Evolutionary conservation across 2,329 filamentous ascomycete species (phyloP).

Genomic region (Pseudogymnoascus sp.): DNA sequence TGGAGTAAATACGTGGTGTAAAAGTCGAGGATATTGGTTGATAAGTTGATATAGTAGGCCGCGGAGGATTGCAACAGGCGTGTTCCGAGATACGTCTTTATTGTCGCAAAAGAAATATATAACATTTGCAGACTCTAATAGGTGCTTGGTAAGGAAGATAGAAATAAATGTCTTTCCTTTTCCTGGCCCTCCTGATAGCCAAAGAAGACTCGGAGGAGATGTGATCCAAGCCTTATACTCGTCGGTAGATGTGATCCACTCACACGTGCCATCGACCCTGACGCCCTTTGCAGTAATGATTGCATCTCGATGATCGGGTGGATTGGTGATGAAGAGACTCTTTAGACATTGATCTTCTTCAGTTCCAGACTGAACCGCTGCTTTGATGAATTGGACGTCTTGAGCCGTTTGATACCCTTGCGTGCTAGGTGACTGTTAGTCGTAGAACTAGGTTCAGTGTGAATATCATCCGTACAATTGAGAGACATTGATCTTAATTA

Average conservation of each 20-base stretch:
- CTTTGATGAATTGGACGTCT: background rate
- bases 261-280: slow-evolving; percentile 19
- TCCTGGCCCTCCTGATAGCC: slow-evolving; percentile 30
- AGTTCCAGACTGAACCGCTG: background rate
- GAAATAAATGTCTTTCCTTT: slow-evolving; percentile 33
- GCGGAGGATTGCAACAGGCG: slow-evolving; percentile 32
- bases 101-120: slow-evolving; percentile 37
- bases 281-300: slow-evolving; percentile 15
- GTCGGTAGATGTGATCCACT: slow-evolving; percentile 16
- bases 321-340: slow-evolving; percentile 14
- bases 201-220: slow-evolving; percentile 20
- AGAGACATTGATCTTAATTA: background rate
- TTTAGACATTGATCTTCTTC: background rate
- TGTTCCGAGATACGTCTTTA: slow-evolving; percentile 32
- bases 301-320: slow-evolving; percentile 15
- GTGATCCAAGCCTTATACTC: slow-evolving; percentile 21
- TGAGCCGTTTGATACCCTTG: background rate
- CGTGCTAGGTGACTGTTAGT: background rate
- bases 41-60: slow-evolving; percentile 36
- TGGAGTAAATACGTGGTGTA: slow-evolving; percentile 10
- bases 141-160: slow-evolving; percentile 11
- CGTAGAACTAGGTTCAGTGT: background rate
- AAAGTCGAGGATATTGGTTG: slow-evolving; percentile 10
- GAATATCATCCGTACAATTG: background rate
- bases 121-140: background rate